Evolutionary conservation across 345 rosid genomes (phyloP), one percentile per base, ranked within the genome.

Genomic region (Toxicodendron radicans): DNA sequence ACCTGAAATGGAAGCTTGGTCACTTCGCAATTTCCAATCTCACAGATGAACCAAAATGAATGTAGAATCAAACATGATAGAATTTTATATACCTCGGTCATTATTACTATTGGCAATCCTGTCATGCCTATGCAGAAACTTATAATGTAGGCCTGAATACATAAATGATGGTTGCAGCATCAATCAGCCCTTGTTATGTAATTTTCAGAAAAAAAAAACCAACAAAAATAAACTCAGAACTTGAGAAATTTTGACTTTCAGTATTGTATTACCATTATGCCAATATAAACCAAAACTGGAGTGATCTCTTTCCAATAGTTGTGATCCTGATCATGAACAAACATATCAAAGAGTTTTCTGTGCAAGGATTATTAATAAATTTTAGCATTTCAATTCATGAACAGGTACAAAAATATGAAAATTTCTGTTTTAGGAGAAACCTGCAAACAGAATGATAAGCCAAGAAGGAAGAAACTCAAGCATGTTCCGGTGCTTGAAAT

Each of bases 371-470:
- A 58, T 21, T 23, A 5, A 3, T 23, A 9, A 24, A 58, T 58
- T 38, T 58, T 21, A 10, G 14, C 0, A 58, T 12, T 27, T 60
- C 6, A 60, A 59, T 3, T 27, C 33, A 32, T 59, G 46, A 56
- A 10, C 5, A 51, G 18, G 5, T 3, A 11, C 3, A 24, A 24
- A 4, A 10, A 27, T 5, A 38, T 38, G 11, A 45, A 13, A 16
- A 5, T n/a, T 63, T 35, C 10, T 63, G 49, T 17, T 38, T 64
- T 65, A 2, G 56, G n/a, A 46, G 52, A 52, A 54, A 80, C 87
- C 87, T 84, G 81, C 33, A 84, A 58, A 21, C 59, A 66, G 79
- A 84, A 84, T 69, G 81, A 72, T 1, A 75, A 6, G 48, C 85
- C 85, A 3, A 76, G 52, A 14, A 79, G 32, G 64, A 70, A 67